Base-by-base conservation (phyloP, 768 basidiomycete species). In the Termitomyces sp. region DNA sequence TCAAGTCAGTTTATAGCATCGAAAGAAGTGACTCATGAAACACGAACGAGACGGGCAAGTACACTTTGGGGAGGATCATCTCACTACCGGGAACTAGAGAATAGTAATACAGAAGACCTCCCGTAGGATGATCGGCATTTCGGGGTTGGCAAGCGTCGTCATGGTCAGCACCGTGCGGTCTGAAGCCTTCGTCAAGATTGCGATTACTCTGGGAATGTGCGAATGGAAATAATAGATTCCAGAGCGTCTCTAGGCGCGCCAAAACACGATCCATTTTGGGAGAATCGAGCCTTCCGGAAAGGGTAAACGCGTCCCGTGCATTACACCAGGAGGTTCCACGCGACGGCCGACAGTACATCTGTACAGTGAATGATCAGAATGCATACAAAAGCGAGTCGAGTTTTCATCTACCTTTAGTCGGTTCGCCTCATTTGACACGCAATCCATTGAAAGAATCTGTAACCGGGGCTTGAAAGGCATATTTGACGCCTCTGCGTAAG, bases 41-140 rank as follows among this genome's bases (percentile, higher is more conserved):
- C n/a, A 66, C 69, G 47, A 25, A 70, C 69, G 64, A 59, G 42
- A 69, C 68, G 16, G 69, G 69, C 22, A 70, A 50, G 44, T 70
- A 70, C 12, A 70, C 59, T 52, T 70, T 70, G 5, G 69, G 69
- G 29, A 66, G 63, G 6, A 69, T 61, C 40, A 61, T 63, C 32
- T 62, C 57, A 25, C 59, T 63, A 1, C 65, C 65, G 33, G 69
- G 65, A 50, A 64, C 58, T 0, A 70, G 57, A 11, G 66, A 68
- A 45, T 68, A 70, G 50, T 70, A 70, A 48, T 64, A 70, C 4
- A 70, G 54, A 12, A 69, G 56, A 6, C 67, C 67, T 11, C 63
- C 59, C 11, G 63, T 56, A 31, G 68, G 66, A 43, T 68, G 69
- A 25, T 68, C 64, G 3, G 53, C 55, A 29, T 53, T 53, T 32